Evolutionary conservation across 2,329 filamentous ascomycete species (phyloP).

Genomic region (Coniochaeta prunicola): DNA sequence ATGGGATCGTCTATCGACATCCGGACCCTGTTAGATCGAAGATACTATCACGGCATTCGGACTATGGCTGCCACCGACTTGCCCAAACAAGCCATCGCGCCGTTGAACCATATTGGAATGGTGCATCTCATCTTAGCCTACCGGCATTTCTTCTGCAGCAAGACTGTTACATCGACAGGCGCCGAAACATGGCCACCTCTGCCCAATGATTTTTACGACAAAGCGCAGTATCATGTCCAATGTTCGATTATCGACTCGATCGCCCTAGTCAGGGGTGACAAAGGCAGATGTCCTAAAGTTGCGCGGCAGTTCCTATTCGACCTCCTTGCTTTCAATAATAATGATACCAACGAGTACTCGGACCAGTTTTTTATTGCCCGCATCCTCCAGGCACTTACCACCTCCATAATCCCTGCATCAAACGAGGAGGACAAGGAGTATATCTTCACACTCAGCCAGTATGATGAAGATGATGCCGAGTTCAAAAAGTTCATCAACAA

Average conservation of each 20-base stretch:
- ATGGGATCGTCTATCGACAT: constrained; percentile 85
- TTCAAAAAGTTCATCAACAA: constrained; percentile 39
- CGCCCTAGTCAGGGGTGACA: constrained; percentile 62
- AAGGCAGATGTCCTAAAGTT: constrained; percentile 69
- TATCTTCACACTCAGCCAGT: constrained; percentile 26
- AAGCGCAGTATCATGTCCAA: constrained; percentile 77
- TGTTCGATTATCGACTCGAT: constrained; percentile 77
- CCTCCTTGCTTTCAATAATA: constrained; percentile 89
- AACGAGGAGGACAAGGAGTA: constrained; percentile 21
- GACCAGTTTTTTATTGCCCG: constrained; percentile 84
- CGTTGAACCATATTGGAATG: constrained; percentile 69
- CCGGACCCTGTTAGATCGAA: constrained; percentile 80
- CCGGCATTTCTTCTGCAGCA: constrained; percentile 79
- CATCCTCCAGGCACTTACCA: constrained; percentile 59
- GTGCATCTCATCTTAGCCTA: constrained; percentile 82
- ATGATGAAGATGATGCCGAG: constrained; percentile 36
- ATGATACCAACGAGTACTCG: constrained; percentile 79
- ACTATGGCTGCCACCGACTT: constrained; percentile 76
- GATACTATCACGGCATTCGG: constrained; percentile 92
- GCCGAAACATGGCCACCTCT: constrained; percentile 67
- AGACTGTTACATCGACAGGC: constrained; percentile 12
- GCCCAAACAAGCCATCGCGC: constrained; percentile 63
- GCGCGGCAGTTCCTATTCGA: constrained; percentile 83
- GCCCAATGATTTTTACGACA: constrained; percentile 87
- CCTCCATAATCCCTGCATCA: constrained; percentile 46